Conservation (phyloP, 768 basidiomycete genomes). For the Suillus americanus region DNA sequence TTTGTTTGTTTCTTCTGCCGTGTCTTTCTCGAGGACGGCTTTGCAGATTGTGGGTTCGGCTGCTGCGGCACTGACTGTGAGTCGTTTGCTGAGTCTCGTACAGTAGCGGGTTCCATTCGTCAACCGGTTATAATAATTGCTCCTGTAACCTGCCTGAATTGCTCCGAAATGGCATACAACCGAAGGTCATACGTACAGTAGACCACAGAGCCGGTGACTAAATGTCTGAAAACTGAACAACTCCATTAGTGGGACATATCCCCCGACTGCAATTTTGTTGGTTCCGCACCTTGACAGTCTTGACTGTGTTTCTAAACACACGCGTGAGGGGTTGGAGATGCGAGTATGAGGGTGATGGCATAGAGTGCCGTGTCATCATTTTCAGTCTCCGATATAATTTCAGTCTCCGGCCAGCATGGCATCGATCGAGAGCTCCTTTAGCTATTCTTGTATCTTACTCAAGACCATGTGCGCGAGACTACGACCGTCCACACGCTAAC, state of each 20-base stretch:
- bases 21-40: slow-evolving; percentile 42
- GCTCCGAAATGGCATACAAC: slow-evolving; percentile 24
- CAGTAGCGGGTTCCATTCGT: slow-evolving; percentile 48
- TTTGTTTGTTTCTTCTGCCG: slow-evolving; percentile 54
- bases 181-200: background rate
- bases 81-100: slow-evolving; percentile 44
- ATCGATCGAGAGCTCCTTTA: background rate
- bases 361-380: slow-evolving; percentile 27
- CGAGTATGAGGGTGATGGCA: slow-evolving; percentile 17
- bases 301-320: background rate
- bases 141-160: slow-evolving; percentile 12
- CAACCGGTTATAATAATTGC: slow-evolving; percentile 23
- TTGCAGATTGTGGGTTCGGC: slow-evolving; percentile 37
- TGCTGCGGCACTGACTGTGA: slow-evolving; percentile 34
- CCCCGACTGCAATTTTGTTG: background rate
- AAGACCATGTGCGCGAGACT: no score
- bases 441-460: background rate
- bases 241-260: background rate
- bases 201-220: background rate
- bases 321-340: slow-evolving; percentile 6
- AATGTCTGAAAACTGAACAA: background rate
- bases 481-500: background rate
- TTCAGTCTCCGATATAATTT: slow-evolving; percentile 15
- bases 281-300: background rate
- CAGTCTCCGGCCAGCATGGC: background rate